Evolutionary conservation across 2,329 filamentous ascomycete genomes (phyloP), one percentile per base, ranked within the genome.

Genomic region (Triangularia setosa): DNA sequence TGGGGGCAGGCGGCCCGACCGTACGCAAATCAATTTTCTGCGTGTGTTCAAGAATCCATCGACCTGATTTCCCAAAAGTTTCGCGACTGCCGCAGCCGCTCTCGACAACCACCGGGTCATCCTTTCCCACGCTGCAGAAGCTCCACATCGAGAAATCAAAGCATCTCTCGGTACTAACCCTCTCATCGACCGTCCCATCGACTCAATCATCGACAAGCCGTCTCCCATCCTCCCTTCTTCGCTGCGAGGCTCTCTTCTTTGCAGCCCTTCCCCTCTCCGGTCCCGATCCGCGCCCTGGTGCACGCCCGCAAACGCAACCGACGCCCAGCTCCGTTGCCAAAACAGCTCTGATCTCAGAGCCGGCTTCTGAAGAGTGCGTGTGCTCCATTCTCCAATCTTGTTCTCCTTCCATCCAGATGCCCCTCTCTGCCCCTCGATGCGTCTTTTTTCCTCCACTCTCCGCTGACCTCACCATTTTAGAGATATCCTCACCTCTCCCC

Each of bases 21-120:
- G 60, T 60, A 61, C 66, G 40, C 66, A 68, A 68, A 64, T 58
- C 66, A 67, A 67, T 66, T 69, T 69, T 69, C 64, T 65, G 62
- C 61, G 55, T 55, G 65, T 40, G 68, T 48, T 48, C 40, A 64
- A 53, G 60, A 62, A 55, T 62, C 44, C 30, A 60, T 48, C 40
- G 40, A 48, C 40, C 40, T 48, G 40, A 28, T 52, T 40, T 24
- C 59, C 35, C n/a, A n/a, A 56, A 64, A 58, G 58, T 54, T 64
- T 67, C 64, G 64, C 66, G 66, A 69, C 62, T 55, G 62, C 64
- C 60, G 58, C 66, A 64, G 57, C 62, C 61, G 56, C 68, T 48
- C 58, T 27, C 12, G 27, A 65, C 33, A 59, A 65, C n/a, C 44
- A 30, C 48, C 53, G 40, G 40, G 53, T 59, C 59, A 60, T 56